Conservation (phyloP, 257 asterid species). For the Voacanga thouarsii region DNA sequence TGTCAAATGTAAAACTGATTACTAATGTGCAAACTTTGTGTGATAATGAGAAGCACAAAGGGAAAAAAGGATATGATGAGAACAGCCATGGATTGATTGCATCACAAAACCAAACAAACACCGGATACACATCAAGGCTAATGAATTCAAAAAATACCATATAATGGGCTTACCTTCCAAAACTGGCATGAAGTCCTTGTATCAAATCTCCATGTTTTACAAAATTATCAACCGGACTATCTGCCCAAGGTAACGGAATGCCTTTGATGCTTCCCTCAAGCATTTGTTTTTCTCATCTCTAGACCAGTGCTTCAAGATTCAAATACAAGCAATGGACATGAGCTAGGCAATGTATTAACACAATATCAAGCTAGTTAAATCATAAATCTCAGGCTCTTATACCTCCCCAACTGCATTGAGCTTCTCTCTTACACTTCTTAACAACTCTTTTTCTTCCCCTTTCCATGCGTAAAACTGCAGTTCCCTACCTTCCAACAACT, state of each 20-base stretch:
- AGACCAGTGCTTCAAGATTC: conserved; percentile 72
- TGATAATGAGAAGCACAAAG: too few species aligned
- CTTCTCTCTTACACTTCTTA: conserved; percentile 68
- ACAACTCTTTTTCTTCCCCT: conserved; percentile 60
- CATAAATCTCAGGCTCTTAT: conserved; percentile 17
- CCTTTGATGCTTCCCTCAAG: conserved; percentile 74
- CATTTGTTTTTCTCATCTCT: conserved; percentile 80
- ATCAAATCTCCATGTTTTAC: conserved; percentile 19
- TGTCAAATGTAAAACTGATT: too few species aligned
- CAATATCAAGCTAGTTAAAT: too few species aligned
- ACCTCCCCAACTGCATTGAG: conserved; percentile 88
- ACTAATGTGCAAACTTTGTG: too few species aligned
- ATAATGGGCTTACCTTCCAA: background rate
- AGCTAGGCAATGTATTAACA: conserved; percentile 10
- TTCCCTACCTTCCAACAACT: conserved; percentile 56
- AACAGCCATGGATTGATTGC: background rate
- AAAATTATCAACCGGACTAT: conserved; percentile 73
- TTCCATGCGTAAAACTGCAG: conserved; percentile 77
- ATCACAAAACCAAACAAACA: background rate
- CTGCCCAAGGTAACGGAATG: conserved; percentile 83
- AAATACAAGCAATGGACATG: background rate
- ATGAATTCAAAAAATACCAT: background rate
- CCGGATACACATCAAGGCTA: background rate
- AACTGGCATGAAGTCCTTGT: background rate
- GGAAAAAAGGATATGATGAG: too few species aligned